phyloP scores from a whole-genome alignment of 2,329 filamentous ascomycete species.

The Allantophomopsis cytisporea region DNA sequence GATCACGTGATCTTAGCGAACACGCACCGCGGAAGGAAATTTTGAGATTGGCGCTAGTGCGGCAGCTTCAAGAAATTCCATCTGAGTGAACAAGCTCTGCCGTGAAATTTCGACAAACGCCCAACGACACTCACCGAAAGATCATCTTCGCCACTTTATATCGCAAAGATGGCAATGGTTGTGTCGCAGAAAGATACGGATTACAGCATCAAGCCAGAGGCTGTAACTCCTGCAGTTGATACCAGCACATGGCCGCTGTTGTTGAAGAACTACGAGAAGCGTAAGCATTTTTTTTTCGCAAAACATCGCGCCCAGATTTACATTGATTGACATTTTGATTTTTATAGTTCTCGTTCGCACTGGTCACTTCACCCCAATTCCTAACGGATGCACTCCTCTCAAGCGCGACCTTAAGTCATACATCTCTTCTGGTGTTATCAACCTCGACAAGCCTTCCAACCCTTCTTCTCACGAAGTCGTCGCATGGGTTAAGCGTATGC shows the following conservation, averaged over 20 bases:
- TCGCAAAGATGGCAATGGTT: slow-evolving; percentile 29
- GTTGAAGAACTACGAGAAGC: slow-evolving; percentile 89
- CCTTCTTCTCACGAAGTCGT: slow-evolving; percentile 98
- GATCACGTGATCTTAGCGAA: no score
- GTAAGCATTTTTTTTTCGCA: slow-evolving; percentile 35
- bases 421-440: slow-evolving; percentile 94
- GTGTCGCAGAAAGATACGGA: slow-evolving; percentile 45
- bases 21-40: no score
- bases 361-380: slow-evolving; percentile 93
- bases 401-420: slow-evolving; percentile 96
- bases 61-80: no score
- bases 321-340: slow-evolving; percentile 1
- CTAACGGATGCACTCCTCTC: slow-evolving; percentile 79
- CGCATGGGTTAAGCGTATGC: slow-evolving; percentile 96
- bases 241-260: slow-evolving; percentile 87
- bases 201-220: slow-evolving; percentile 86
- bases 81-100: no score
- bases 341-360: slow-evolving; percentile 73
- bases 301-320: neutral
- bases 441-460: slow-evolving; percentile 95
- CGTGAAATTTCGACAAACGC: no score
- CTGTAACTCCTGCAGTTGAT: slow-evolving; percentile 62
- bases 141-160: slow-evolving; percentile 4
- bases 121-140: slow-evolving; percentile 3
- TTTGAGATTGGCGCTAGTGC: no score